Percentiles rank a stretch among this genome's conserved stretches.
Conservation (phyloP, 805 yeast species). For the Pichia sporocuriosa region DNA sequence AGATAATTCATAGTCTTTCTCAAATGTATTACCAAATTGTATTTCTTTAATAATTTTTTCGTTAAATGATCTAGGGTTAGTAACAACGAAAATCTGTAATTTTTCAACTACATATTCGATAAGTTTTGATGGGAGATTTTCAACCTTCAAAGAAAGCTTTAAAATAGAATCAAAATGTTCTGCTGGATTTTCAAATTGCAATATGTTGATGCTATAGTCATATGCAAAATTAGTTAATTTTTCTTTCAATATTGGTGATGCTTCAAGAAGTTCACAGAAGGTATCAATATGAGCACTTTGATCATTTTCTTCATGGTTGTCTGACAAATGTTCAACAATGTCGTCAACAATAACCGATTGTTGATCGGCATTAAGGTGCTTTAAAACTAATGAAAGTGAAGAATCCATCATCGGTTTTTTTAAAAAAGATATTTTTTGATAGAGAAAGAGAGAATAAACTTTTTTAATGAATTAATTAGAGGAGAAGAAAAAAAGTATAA, state of each 20-base stretch:
- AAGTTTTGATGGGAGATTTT: slow-evolving; percentile 20
- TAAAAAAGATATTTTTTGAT: too few species aligned
- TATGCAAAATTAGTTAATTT: slow-evolving; percentile 7
- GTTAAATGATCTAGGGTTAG: slow-evolving; percentile 17
- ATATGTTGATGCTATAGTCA: slow-evolving; percentile 4
- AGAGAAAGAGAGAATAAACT: too few species aligned
- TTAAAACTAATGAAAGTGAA: slow-evolving; percentile 5
- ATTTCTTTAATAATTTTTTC: slow-evolving; percentile 1
- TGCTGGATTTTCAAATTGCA: slow-evolving; percentile 1
- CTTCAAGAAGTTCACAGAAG: slow-evolving; percentile 17
- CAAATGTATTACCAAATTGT: neutral
- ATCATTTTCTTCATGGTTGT: neutral
- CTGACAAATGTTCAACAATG: slow-evolving; percentile 4
- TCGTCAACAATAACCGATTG: slow-evolving; percentile 10
- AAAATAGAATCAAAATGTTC: slow-evolving; percentile 11
- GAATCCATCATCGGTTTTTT: neutral
- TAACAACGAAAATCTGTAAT: slow-evolving; percentile 5
- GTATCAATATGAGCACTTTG: slow-evolving; percentile 13
- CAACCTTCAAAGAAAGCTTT: slow-evolving; percentile 26
- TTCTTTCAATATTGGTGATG: slow-evolving; percentile 9
- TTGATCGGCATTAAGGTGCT: slow-evolving; percentile 12
- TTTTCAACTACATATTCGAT: slow-evolving; percentile 9
- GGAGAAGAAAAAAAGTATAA: too few species aligned
- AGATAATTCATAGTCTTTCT: slow-evolving; percentile 4
- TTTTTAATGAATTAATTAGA: too few species aligned